Evolutionary conservation across 257 asterid genomes (phyloP).

Genomic region (Ocimum tenuiflorum): DNA sequence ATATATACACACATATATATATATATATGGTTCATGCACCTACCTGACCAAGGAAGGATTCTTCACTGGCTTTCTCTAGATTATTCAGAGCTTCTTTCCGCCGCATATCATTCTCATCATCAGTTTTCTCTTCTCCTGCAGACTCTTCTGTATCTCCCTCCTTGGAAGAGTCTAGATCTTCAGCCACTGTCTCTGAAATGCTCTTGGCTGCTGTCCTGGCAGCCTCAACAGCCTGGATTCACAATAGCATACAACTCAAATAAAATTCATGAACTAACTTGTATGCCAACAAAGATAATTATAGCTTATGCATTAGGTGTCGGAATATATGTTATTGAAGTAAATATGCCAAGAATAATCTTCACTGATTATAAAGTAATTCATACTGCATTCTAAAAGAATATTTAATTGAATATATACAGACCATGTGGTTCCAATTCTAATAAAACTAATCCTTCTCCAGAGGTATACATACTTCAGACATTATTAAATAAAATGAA

Average conservation of each 20-base stretch:
- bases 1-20: no score
- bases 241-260: slow-evolving; percentile 20
- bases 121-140: slow-evolving; percentile 53
- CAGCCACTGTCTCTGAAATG: slow-evolving; percentile 46
- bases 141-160: slow-evolving; percentile 40
- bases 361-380: not conserved
- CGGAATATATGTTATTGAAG: not conserved
- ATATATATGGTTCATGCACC: no score
- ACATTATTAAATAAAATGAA: not conserved
- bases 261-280: not conserved
- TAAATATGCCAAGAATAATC: not conserved
- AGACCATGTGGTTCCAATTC: not conserved
- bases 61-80: slow-evolving; percentile 87
- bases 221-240: slow-evolving; percentile 76
- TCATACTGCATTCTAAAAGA: not conserved
- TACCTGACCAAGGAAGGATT: slow-evolving; percentile 83
- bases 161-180: slow-evolving; percentile 64
- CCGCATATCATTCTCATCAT: slow-evolving; percentile 56
- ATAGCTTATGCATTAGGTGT: not conserved
- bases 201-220: slow-evolving; percentile 59
- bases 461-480: not conserved
- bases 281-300: not conserved
- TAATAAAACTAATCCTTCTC: not conserved
- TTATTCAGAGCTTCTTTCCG: slow-evolving; percentile 68
- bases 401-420: not conserved